phyloP scores from a whole-genome alignment of 116 monocot species.

The Papilionanthe hybrid region DNA sequence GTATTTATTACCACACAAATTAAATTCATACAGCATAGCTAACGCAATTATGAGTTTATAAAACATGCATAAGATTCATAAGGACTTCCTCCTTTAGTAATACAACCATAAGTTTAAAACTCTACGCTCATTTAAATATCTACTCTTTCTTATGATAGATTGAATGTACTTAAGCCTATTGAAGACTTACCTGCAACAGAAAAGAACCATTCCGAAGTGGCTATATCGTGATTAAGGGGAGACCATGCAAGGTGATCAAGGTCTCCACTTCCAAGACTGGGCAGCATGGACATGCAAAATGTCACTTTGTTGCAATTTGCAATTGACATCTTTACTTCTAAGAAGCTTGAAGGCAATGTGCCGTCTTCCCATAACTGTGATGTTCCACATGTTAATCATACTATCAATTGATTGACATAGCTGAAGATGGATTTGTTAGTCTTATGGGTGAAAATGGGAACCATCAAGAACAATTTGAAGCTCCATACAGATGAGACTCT shows the following conservation, averaged over 20 bases:
- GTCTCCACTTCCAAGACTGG: constrained; percentile 85
- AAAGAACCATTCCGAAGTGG: too few species aligned
- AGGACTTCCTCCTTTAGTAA: not conserved
- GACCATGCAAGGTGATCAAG: constrained; percentile 44
- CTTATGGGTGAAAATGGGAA: constrained; percentile 51
- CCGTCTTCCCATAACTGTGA: constrained; percentile 82
- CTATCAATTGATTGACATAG: constrained; percentile 78
- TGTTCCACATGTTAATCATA: constrained; percentile 77
- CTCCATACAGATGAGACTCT: constrained; percentile 64
- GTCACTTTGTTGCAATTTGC: constrained; percentile 52
- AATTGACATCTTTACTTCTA: constrained; percentile 67
- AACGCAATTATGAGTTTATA: too few species aligned
- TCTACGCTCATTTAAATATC: not conserved
- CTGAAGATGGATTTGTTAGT: constrained; percentile 80
- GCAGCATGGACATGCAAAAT: constrained; percentile 85
- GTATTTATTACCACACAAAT: too few species aligned
- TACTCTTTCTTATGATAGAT: not conserved
- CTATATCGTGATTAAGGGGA: too few species aligned
- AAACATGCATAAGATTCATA: not conserved
- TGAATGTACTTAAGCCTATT: not conserved
- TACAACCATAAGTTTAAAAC: not conserved
- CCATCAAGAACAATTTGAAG: constrained; percentile 54
- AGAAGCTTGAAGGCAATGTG: constrained; percentile 87
- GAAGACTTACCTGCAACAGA: too few species aligned
- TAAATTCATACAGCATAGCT: too few species aligned